Percentiles rank a stretch among this genome's conserved stretches.
These are phyloP conservation scores for Suhomyces wounanorum DNA, from an alignment of 1,139 yeast species.

Conservation along the genomic window DNA sequence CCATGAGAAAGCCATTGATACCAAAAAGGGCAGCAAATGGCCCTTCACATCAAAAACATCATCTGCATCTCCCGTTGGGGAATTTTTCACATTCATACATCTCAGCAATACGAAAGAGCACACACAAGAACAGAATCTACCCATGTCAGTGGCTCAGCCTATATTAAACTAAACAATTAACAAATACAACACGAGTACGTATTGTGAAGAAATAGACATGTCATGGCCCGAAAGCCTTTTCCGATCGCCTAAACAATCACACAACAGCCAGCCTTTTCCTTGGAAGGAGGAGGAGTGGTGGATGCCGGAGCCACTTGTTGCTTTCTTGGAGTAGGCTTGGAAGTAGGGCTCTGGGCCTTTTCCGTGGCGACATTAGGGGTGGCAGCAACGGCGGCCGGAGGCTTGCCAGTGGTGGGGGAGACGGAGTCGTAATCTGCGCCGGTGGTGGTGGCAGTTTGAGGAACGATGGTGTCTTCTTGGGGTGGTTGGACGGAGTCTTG, in stretches of 20 bases:
- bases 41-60: too few relatives aligned
- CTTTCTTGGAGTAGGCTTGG: constrained; percentile 7
- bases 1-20: too few relatives aligned
- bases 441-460: constrained; percentile 21
- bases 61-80: too few relatives aligned
- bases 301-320: constrained; percentile 15
- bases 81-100: too few relatives aligned
- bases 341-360: constrained; percentile 6
- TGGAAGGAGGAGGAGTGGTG: constrained; percentile 25
- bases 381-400: constrained; percentile 7
- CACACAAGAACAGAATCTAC: background rate
- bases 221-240: constrained; percentile 4
- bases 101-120: too few relatives aligned
- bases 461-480: constrained; percentile 5
- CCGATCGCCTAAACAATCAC: constrained; percentile 35
- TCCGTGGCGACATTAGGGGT: constrained; percentile 6
- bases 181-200: constrained; percentile 8
- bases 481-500: constrained; percentile 23
- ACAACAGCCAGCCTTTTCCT: constrained; percentile 50
- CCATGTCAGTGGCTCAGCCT: constrained; percentile 1
- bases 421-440: constrained; percentile 10
- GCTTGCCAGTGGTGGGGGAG: constrained; percentile 5
- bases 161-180: constrained; percentile 12
- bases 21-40: too few relatives aligned
- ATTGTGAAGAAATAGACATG: constrained; percentile 12